Base-by-base conservation (phyloP, 176 grass and related monocot species). In the Zizania latifolia region DNA sequence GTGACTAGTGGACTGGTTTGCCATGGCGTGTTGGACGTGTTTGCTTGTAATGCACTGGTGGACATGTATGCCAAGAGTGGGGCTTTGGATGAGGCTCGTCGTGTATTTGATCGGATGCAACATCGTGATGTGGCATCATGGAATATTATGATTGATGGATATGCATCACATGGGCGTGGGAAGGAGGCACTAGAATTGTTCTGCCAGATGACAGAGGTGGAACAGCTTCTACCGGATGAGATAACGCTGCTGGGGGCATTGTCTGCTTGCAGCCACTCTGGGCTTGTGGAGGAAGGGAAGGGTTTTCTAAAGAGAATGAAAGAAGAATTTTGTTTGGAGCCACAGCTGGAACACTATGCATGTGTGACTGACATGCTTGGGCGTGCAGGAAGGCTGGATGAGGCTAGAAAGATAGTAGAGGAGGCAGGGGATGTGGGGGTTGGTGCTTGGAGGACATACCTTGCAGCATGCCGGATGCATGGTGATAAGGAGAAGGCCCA, bases 71-170 rank as follows among this genome's bases (percentile, higher is more conserved):
- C 74, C 0, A 90, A 93, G 82, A 90, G 84, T 32, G 84, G 87
- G 26, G 78, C 63, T 3, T 53, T 93, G 68, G 75, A 85, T 60
- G 82, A 87, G 6, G 84, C 91, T 33, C 56, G 71, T 37, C 30
- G 19, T n/a, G 9, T 90, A 26, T 93, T 93, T 73, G 43, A 76
- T 26, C 34, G 77, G 39, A 93, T 65, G 65, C 19, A 23, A 19
- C 74, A 33, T 16, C 57, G 36, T 2, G 87, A 93, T 15, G 65
- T 87, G 14, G 84, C 87, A 40, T 93, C 84, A 16, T 93, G 87
- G 91, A 90, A 93, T 37, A 87, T 93, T 68, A 90, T 90, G 87
- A 93, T 93, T 8, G 78, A 93, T 62, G 91, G 81, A 7, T 87
- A 87, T 70, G 87, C 87, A 34, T 69, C 81, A 15, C 91, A 90